A percentile compares a stretch with the other conserved stretches of the same genome.
Evolutionary conservation across 2,329 filamentous ascomycete genomes (phyloP).

Genomic region (Monilinia laxa): DNA sequence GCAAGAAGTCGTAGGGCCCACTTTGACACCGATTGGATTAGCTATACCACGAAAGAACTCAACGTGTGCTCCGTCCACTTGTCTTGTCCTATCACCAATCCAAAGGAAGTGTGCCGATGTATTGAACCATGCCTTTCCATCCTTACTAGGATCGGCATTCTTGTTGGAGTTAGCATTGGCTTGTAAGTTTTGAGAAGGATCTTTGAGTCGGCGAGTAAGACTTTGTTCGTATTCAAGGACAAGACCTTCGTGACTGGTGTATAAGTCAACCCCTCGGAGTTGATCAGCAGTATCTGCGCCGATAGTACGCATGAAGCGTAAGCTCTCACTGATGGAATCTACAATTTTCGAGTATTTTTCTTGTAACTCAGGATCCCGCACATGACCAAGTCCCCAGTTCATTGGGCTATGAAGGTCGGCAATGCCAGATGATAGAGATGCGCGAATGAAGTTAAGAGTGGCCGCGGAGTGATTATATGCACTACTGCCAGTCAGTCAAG

Average conservation of each 20-base stretch:
- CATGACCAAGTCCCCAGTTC: conserved; percentile 92
- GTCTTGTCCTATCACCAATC: conserved; percentile 95
- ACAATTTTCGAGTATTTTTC: conserved; percentile 85
- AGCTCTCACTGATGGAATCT: conserved; percentile 79
- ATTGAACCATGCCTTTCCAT: conserved; percentile 71
- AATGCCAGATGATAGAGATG: conserved; percentile 80
- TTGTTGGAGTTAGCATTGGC: background rate
- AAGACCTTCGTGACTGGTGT: conserved; percentile 91
- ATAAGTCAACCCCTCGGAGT: conserved; percentile 89
- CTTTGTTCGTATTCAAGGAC: conserved; percentile 92
- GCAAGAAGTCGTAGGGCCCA: conserved; percentile 79
- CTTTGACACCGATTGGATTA: conserved; percentile 95
- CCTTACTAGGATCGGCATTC: conserved; percentile 27
- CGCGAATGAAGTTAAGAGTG: conserved; percentile 89
- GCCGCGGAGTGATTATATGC: conserved; percentile 96
- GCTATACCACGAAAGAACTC: conserved; percentile 96
- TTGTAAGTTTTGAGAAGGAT: conserved; percentile 46
- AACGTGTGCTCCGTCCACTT: conserved; percentile 89
- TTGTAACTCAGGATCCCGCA: conserved; percentile 79
- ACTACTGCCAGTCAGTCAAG: conserved; percentile 43
- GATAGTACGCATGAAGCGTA: conserved; percentile 92
- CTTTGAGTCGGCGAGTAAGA: conserved; percentile 73
- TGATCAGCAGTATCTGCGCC: conserved; percentile 83
- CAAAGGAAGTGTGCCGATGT: conserved; percentile 96
- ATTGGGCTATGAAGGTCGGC: conserved; percentile 91